Conservation (phyloP, 495 filamentous ascomycete species). For the Bathelium albidoporum region DNA sequence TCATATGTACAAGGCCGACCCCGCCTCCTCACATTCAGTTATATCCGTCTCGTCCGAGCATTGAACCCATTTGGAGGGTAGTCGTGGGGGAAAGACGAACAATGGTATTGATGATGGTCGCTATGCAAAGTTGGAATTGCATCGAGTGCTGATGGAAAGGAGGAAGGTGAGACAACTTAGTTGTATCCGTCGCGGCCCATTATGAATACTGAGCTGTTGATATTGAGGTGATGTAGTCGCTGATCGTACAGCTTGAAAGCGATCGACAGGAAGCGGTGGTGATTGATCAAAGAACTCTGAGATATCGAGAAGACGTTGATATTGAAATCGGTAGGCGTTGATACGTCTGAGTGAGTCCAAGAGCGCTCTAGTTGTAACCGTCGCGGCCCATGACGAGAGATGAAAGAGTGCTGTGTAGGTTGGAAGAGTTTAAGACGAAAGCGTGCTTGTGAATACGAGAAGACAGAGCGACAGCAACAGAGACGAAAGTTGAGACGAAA, state of each 20-base stretch:
- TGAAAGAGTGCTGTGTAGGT: not conserved
- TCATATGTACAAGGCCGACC: constrained; percentile 4
- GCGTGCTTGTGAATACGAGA: not conserved
- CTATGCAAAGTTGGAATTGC: not conserved
- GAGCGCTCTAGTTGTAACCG: constrained; percentile 39
- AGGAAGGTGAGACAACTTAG: constrained; percentile 21
- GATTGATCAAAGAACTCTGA: not conserved
- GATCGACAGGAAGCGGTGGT: not conserved
- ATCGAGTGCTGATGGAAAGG: not conserved
- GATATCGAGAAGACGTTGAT: not conserved
- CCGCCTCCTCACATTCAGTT: not conserved
- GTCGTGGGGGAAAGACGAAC: not conserved
- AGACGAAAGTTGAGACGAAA: not conserved
- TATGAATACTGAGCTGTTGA: constrained; percentile 13
- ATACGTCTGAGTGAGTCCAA: not conserved
- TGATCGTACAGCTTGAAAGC: not conserved
- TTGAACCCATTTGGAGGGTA: not conserved
- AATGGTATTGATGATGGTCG: constrained; percentile 1
- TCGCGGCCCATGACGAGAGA: constrained; percentile 42
- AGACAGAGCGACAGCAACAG: not conserved
- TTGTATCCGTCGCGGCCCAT: constrained; percentile 51
- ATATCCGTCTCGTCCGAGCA: constrained; percentile 10
- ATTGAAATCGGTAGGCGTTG: not conserved
- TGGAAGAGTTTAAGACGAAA: not conserved
- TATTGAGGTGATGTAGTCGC: not conserved